phyloP scores from a whole-genome alignment of 768 basidiomycete species.

The Boletellus ananas region DNA sequence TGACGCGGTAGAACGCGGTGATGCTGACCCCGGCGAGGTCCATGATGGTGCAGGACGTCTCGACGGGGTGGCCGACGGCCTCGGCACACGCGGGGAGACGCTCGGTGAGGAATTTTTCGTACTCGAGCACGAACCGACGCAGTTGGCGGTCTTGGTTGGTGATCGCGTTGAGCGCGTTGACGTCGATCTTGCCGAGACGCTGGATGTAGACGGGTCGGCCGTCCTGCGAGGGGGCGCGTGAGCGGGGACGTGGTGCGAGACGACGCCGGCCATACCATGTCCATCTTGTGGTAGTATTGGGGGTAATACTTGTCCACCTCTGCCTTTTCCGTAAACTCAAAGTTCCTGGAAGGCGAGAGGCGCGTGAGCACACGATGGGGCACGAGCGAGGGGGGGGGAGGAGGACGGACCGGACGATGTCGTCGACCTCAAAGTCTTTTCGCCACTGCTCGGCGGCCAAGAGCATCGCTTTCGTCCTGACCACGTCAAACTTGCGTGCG shows the following conservation, averaged over 20 bases:
- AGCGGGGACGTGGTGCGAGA: not conserved
- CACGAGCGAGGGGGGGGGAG: not conserved
- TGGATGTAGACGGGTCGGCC: constrained; percentile 96
- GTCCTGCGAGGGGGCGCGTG: constrained; percentile 47
- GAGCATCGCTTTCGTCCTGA: constrained; percentile 81
- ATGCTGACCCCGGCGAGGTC: constrained; percentile 75
- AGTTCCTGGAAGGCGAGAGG: constrained; percentile 48
- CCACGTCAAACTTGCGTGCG: constrained; percentile 88
- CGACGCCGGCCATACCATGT: constrained; percentile 55
- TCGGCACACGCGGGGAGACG: constrained; percentile 79
- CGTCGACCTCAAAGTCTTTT: constrained; percentile 77
- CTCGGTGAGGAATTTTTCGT: constrained; percentile 80
- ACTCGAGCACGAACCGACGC: constrained; percentile 85
- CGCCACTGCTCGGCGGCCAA: constrained; percentile 83
- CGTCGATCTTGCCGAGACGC: constrained; percentile 84
- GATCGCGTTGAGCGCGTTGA: constrained; percentile 72
- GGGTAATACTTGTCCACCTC: constrained; percentile 92
- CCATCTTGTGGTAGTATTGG: constrained; percentile 93
- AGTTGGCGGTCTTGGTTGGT: constrained; percentile 89
- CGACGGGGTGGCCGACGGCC: constrained; percentile 79
- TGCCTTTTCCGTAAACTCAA: constrained; percentile 79
- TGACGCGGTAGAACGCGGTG: constrained; percentile 83
- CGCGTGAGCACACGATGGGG: not conserved
- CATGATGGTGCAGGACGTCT: constrained; percentile 97
- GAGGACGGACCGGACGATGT: constrained; percentile 56